Conservation (phyloP, 2,329 filamentous ascomycete genomes). For the Alternaria sp. region DNA sequence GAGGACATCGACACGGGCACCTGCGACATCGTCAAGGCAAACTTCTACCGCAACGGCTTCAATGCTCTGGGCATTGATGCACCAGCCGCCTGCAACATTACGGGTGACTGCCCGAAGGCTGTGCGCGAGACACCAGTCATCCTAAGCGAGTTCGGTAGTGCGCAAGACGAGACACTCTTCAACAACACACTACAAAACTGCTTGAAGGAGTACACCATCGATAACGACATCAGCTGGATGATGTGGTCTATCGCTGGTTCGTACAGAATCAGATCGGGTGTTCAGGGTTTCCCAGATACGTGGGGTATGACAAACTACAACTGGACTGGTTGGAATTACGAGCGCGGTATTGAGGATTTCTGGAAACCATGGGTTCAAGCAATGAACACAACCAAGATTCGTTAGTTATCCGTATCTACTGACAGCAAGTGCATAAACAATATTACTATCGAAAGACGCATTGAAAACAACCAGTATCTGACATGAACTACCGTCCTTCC, state of each 20-base stretch:
- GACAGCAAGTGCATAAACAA: background rate
- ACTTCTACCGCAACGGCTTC: slow-evolving; percentile 59
- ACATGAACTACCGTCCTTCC: background rate
- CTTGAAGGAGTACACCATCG: slow-evolving; percentile 53
- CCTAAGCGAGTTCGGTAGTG: slow-evolving; percentile 47
- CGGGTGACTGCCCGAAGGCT: slow-evolving; percentile 42
- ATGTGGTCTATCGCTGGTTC: slow-evolving; percentile 59
- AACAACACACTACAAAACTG: slow-evolving; percentile 57
- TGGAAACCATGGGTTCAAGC: slow-evolving; percentile 59
- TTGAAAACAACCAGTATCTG: background rate
- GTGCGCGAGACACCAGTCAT: slow-evolving; percentile 47
- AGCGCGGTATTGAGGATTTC: slow-evolving; percentile 54
- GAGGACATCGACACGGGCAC: slow-evolving; percentile 52
- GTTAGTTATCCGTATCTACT: background rate
- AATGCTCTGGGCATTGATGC: slow-evolving; percentile 52
- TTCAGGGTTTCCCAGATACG: slow-evolving; percentile 55
- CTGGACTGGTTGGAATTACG: slow-evolving; percentile 57
- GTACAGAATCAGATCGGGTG: slow-evolving; percentile 55
- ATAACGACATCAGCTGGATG: slow-evolving; percentile 57
- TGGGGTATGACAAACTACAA: slow-evolving; percentile 58
- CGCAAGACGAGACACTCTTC: slow-evolving; percentile 50
- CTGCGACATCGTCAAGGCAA: slow-evolving; percentile 57
- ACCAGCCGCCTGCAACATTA: slow-evolving; percentile 45
- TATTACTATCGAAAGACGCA: background rate
- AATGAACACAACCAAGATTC: slow-evolving; percentile 44